phyloP scores from a whole-genome alignment of 2,329 filamentous ascomycete species.

The Monilinia polystroma region DNA sequence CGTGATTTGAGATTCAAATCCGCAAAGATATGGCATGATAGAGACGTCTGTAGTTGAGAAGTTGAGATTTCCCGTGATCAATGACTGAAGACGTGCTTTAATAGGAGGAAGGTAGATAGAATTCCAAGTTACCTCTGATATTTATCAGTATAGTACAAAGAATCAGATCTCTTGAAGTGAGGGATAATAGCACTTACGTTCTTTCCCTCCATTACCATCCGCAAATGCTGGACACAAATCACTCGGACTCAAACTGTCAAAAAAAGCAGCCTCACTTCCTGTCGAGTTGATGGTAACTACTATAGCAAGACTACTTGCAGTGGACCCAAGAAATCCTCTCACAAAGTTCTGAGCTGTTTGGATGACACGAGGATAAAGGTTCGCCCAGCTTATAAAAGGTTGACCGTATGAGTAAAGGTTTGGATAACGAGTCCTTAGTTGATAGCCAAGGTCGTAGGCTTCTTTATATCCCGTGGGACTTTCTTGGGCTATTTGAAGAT shows the following conservation, averaged over 20 bases:
- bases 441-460: constrained; percentile 54
- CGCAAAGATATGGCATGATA: constrained; percentile 67
- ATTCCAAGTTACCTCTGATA: constrained; percentile 8
- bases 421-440: constrained; percentile 48
- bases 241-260: constrained; percentile 62
- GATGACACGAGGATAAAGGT: constrained; percentile 63
- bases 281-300: constrained; percentile 59
- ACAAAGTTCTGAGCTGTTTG: constrained; percentile 63
- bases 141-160: neutral
- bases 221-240: constrained; percentile 61
- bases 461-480: constrained; percentile 65
- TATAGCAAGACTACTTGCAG: constrained; percentile 52
- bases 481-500: constrained; percentile 56
- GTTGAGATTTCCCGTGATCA: constrained; percentile 49
- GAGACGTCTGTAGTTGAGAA: constrained; percentile 54
- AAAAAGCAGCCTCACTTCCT: constrained; percentile 51
- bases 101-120: constrained; percentile 19
- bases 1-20: constrained; percentile 67
- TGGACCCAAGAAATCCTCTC: constrained; percentile 58
- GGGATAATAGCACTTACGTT: constrained; percentile 32
- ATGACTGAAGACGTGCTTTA: neutral
- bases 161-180: neutral
- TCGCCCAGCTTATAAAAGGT: constrained; percentile 61
- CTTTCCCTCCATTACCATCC: constrained; percentile 52
- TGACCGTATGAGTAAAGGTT: constrained; percentile 48